Conservation (phyloP, 202 grass and related monocot species). For the Zoysia matrella region DNA sequence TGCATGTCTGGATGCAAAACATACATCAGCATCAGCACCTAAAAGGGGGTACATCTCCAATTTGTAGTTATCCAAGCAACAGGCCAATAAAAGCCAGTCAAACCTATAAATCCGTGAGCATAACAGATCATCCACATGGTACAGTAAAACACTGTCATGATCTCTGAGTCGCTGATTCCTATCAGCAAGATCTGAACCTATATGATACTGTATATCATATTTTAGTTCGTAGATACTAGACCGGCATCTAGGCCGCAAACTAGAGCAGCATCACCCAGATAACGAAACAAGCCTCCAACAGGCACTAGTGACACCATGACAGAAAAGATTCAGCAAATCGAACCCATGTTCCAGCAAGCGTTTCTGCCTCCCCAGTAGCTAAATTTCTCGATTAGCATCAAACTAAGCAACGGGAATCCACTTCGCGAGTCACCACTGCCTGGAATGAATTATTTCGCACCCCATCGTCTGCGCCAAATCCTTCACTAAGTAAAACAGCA, state of each 20-base stretch:
- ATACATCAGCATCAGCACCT: constrained; percentile 1
- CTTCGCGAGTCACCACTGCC: not conserved
- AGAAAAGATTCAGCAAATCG: not conserved
- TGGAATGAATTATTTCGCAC: not conserved
- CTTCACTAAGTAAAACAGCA: not conserved
- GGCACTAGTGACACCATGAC: not conserved
- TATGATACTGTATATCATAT: constrained; percentile 27
- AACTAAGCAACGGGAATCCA: not conserved
- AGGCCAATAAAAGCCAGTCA: constrained; percentile 20
- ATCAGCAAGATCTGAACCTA: constrained; percentile 32
- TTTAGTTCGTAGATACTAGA: constrained; percentile 17
- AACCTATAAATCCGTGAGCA: constrained; percentile 3
- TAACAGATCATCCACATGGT: constrained; percentile 39
- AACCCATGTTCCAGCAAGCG: not conserved
- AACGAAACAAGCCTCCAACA: not conserved
- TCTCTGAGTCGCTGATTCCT: not conserved
- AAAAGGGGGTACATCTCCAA: not conserved
- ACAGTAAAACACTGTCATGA: not conserved
- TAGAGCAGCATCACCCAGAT: constrained; percentile 10
- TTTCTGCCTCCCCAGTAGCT: not conserved
- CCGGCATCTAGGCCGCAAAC: constrained; percentile 21
- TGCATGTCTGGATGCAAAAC: not conserved
- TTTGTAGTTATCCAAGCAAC: constrained; percentile 5
- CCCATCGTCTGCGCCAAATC: not conserved
- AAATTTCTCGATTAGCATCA: not conserved